These are phyloP conservation scores for Diaporthe ilicicola DNA, from an alignment of 2,329 filamentous ascomycete species.

Conservation along the genomic window DNA sequence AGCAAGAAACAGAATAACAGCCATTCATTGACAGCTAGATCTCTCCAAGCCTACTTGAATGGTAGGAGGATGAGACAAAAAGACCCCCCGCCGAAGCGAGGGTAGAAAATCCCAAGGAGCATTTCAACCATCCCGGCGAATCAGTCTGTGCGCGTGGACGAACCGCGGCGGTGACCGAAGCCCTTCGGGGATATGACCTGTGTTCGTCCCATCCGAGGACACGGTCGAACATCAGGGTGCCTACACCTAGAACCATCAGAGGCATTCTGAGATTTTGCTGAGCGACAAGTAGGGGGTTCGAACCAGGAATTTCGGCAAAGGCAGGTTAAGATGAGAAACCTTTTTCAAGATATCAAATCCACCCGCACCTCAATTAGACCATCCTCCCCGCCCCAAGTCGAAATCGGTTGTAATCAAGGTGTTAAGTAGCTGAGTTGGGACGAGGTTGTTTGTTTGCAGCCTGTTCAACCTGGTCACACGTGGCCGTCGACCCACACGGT, in stretches of 20 bases:
- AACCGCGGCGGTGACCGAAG: too few species aligned
- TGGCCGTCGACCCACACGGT: too few species aligned
- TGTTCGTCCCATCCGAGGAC: too few species aligned
- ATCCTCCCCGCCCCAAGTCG: background rate
- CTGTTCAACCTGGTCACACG: too few species aligned
- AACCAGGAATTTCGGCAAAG: background rate
- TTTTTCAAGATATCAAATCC: background rate
- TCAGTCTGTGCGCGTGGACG: too few species aligned
- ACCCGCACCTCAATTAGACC: background rate
- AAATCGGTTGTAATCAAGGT: background rate
- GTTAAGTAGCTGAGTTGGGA: background rate
- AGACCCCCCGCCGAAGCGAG: background rate
- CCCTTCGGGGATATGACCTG: too few species aligned
- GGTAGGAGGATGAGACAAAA: background rate
- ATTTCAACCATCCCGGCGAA: background rate
- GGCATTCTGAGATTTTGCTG: background rate
- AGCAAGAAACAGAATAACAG: too few species aligned
- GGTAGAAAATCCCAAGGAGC: background rate
- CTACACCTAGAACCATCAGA: too few species aligned
- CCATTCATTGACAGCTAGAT: too few species aligned
- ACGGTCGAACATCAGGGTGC: too few species aligned
- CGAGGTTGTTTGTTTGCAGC: too few species aligned
- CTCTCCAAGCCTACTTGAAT: too few species aligned
- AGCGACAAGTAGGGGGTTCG: background rate
- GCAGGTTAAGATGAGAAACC: background rate